These are phyloP conservation scores for Chlamydomonas applanata DNA, from an alignment of 139 green algal species.

Conservation along the genomic window DNA sequence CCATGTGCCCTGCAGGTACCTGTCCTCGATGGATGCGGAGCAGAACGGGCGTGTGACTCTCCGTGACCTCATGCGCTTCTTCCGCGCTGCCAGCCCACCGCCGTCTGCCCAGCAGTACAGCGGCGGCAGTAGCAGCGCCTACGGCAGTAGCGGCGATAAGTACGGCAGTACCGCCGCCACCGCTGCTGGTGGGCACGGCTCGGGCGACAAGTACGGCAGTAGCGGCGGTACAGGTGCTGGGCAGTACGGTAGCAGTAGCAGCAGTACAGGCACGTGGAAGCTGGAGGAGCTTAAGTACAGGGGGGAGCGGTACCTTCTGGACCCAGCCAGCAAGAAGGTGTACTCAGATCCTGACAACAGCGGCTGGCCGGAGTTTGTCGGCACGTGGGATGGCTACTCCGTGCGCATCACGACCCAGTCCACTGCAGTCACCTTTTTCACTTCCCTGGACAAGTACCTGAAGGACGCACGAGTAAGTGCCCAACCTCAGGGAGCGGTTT, in stretches of 20 bases:
- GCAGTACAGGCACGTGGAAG: conserved; percentile 12
- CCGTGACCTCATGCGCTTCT: conserved; percentile 14
- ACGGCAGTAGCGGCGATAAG: no score
- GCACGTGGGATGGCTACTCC: conserved; percentile 3
- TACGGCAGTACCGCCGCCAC: no score
- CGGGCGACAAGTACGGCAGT: no score
- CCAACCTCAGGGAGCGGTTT: no score
- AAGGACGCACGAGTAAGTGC: conserved; percentile 23
- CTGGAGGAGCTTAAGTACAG: conserved; percentile 16
- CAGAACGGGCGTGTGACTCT: conserved; percentile 22
- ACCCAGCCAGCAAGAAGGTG: conserved; percentile 16
- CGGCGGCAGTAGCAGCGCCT: neutral
- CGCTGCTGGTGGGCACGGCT: no score
- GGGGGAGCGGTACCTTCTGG: conserved; percentile 10
- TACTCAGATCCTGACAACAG: conserved; percentile 16
- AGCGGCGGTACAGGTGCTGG: no score
- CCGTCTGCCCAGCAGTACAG: neutral
- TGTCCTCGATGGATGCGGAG: conserved; percentile 12
- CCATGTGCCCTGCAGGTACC: neutral
- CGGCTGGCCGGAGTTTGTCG: conserved; percentile 19
- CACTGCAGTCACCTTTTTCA: conserved; percentile 24
- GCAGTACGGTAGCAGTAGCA: no score
- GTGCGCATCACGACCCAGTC: neutral
- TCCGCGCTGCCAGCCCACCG: neutral
- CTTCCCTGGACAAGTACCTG: conserved; percentile 43